A percentile compares a stretch with the other conserved stretches of the same genome.
Evolutionary conservation across 2,329 filamentous ascomycete genomes (phyloP).

Genomic region (Tolypocladium paradoxum): DNA sequence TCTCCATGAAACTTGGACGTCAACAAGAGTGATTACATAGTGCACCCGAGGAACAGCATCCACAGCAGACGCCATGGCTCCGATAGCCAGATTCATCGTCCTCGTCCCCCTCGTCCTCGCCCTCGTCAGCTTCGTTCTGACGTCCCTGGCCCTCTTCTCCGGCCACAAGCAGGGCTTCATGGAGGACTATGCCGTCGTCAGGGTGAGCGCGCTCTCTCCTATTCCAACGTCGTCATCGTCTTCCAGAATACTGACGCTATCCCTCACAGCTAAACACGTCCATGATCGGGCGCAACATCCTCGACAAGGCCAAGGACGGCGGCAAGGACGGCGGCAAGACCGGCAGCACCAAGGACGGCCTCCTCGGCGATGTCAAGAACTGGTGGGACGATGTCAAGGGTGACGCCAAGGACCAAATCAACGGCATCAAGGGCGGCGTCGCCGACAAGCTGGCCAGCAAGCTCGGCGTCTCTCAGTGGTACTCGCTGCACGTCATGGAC

Average conservation of each 20-base stretch:
- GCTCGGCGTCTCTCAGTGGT: conserved; percentile 40
- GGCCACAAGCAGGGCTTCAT: conserved; percentile 29
- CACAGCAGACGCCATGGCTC: conserved; percentile 8
- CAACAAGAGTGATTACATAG: background rate
- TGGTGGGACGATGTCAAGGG: conserved; percentile 20
- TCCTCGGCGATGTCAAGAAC: conserved; percentile 18
- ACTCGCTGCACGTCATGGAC: conserved; percentile 38
- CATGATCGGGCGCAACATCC: conserved; percentile 24
- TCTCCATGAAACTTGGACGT: background rate
- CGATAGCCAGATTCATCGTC: conserved; percentile 15
- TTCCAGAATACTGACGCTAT: background rate
- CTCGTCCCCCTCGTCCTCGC: conserved; percentile 26
- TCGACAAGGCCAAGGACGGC: conserved; percentile 15
- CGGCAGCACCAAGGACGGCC: conserved; percentile 7
- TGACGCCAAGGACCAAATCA: conserved; percentile 25
- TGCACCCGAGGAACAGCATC: background rate
- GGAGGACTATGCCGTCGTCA: conserved; percentile 30
- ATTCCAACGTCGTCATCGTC: background rate
- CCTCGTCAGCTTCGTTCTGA: conserved; percentile 27
- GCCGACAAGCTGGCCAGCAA: conserved; percentile 28
- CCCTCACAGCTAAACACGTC: conserved; percentile 24
- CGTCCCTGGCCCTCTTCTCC: conserved; percentile 27
- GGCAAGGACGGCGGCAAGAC: conserved; percentile 12
- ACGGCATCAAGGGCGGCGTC: conserved; percentile 27
- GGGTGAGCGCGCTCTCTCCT: conserved; percentile 16